A percentile compares a stretch with the other conserved stretches of the same genome.
Evolutionary conservation across 2,329 filamentous ascomycete species (phyloP).

Genomic region (Beauveria medogensis): DNA sequence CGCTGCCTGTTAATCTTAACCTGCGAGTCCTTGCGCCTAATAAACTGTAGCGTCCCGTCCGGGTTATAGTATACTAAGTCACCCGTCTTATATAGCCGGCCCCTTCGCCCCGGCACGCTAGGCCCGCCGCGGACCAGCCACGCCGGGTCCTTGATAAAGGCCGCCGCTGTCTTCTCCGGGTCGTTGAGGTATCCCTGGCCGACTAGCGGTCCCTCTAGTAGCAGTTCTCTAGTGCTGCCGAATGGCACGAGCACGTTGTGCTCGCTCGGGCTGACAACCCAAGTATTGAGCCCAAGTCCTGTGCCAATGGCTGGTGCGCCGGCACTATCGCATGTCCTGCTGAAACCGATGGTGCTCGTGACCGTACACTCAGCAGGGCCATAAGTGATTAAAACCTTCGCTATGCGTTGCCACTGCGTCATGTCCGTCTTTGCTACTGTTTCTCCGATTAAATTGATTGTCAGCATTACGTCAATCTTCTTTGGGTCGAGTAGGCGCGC

Average conservation of each 20-base stretch:
- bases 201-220: slow-evolving; percentile 16
- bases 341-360: background rate
- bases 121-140: slow-evolving; percentile 8
- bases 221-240: slow-evolving; percentile 15
- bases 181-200: slow-evolving; percentile 15
- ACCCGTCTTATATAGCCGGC: slow-evolving; percentile 36
- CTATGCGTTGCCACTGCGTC: no score
- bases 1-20: slow-evolving; percentile 48
- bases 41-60: slow-evolving; percentile 27
- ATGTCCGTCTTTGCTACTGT: no score
- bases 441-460: no score
- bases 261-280: background rate
- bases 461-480: no score
- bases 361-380: background rate
- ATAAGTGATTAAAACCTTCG: background rate
- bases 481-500: no score
- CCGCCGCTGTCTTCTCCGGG: slow-evolving; percentile 15
- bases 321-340: background rate
- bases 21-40: slow-evolving; percentile 45
- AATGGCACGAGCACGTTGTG: slow-evolving; percentile 13
- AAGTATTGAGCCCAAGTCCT: background rate
- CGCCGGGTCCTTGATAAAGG: slow-evolving; percentile 15
- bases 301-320: background rate
- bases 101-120: background rate
- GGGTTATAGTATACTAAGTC: slow-evolving; percentile 35